A percentile compares a stretch with the other conserved stretches of the same genome.
Evolutionary conservation across 2,329 filamentous ascomycete species (phyloP).

Genomic region (Xylaria sp.): DNA sequence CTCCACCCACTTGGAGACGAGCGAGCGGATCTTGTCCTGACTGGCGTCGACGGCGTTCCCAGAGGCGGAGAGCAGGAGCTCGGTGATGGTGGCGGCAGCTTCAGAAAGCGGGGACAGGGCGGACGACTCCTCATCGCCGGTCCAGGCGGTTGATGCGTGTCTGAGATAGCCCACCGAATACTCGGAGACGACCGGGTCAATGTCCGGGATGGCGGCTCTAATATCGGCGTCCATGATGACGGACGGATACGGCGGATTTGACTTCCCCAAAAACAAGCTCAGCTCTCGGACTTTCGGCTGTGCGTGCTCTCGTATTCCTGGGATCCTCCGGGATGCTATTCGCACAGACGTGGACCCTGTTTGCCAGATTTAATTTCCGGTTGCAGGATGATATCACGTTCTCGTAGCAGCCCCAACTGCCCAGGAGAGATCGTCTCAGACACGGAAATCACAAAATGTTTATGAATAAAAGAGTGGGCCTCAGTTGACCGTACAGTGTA

Average conservation of each 20-base stretch:
- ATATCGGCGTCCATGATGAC: constrained; percentile 82
- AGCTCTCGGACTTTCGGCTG: constrained; percentile 16
- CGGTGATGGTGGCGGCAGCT: constrained; percentile 81
- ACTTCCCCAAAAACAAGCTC: constrained; percentile 15
- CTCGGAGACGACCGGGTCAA: constrained; percentile 86
- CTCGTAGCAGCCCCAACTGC: too few relatives aligned
- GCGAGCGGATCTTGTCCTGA: constrained; percentile 75
- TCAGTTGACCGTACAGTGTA: not conserved
- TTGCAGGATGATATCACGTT: constrained; percentile 13
- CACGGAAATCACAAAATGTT: not conserved
- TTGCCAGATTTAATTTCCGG: constrained; percentile 24
- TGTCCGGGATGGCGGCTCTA: constrained; percentile 78
- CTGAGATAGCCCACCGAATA: constrained; percentile 94
- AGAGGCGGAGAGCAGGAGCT: constrained; percentile 89
- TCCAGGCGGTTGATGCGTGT: constrained; percentile 85
- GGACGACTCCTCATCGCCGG: constrained; percentile 71
- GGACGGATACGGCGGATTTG: too few relatives aligned
- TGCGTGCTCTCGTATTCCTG: constrained; percentile 10
- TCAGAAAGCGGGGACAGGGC: constrained; percentile 79
- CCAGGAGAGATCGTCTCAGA: constrained; percentile 3
- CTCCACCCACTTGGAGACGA: constrained; percentile 89
- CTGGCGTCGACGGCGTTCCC: constrained; percentile 74
- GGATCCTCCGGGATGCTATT: constrained; percentile 8
- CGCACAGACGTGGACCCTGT: constrained; percentile 17
- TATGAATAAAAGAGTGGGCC: not conserved